A percentile compares a stretch with the other conserved stretches of the same genome.
phyloP scores from a whole-genome alignment of 2,329 filamentous ascomycete genomes.

The Volutella citrinella region DNA sequence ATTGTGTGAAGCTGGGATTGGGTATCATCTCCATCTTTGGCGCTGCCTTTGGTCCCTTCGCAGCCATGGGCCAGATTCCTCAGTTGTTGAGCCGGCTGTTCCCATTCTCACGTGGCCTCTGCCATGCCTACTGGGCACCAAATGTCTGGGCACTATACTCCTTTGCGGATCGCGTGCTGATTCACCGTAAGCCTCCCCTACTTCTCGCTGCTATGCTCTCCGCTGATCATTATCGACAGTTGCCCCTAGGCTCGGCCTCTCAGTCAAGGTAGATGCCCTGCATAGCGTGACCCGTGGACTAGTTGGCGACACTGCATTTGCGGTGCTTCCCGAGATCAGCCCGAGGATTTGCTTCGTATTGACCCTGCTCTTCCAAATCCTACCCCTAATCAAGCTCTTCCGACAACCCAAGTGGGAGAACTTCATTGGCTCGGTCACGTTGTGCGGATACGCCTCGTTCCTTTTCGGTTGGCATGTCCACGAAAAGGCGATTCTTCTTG shows the following conservation, averaged over 20 bases:
- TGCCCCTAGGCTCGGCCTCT: constrained; percentile 75
- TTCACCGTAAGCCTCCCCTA: constrained; percentile 66
- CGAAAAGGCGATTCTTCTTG: constrained; percentile 91
- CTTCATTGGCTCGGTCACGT: constrained; percentile 84
- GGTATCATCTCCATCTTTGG: constrained; percentile 71
- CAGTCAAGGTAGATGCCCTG: constrained; percentile 70
- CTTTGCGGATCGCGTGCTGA: constrained; percentile 79
- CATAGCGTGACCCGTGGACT: constrained; percentile 89
- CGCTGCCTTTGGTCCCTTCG: constrained; percentile 87
- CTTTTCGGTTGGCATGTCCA: constrained; percentile 98
- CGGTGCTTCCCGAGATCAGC: constrained; percentile 83
- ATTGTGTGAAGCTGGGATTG: constrained; percentile 77
- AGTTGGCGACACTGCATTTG: constrained; percentile 91
- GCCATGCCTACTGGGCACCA: constrained; percentile 97
- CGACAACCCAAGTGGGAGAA: constrained; percentile 77
- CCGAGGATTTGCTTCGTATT: constrained; percentile 77
- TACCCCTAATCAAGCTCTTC: constrained; percentile 82
- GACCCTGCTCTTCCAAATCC: constrained; percentile 77
- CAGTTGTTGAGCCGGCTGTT: constrained; percentile 85
- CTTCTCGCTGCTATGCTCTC: no score
- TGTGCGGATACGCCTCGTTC: constrained; percentile 95
- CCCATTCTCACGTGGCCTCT: constrained; percentile 88
- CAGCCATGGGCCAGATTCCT: constrained; percentile 73
- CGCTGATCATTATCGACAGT: constrained; percentile 44
- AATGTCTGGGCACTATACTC: constrained; percentile 98